Evolutionary conservation across 2,329 filamentous ascomycete species (phyloP).

Genomic region (Colletotrichum orchidophilum): DNA sequence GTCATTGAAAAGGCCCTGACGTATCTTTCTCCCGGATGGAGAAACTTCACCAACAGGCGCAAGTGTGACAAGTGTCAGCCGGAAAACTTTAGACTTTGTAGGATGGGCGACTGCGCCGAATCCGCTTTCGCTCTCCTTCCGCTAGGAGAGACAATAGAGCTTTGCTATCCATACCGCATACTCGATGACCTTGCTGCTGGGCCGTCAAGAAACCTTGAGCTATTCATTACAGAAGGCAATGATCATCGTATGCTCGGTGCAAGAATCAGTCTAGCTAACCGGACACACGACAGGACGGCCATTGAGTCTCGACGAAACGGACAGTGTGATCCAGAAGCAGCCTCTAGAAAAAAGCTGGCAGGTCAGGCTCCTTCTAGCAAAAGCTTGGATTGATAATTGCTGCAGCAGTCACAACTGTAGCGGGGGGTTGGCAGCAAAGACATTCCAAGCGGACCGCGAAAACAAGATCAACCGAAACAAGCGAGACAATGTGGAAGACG

Average conservation of each 20-base stretch:
- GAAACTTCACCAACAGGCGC: background rate
- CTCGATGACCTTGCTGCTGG: background rate
- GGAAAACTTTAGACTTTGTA: background rate
- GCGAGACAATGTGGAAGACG: background rate
- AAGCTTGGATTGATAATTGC: background rate
- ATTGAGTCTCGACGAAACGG: background rate
- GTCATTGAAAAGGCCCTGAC: background rate
- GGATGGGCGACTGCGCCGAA: background rate
- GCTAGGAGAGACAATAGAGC: background rate
- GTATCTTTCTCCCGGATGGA: background rate
- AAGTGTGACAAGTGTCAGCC: background rate
- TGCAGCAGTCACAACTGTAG: background rate
- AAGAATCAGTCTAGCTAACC: background rate
- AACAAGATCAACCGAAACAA: background rate
- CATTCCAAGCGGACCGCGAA: too few species aligned
- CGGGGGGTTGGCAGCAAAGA: background rate
- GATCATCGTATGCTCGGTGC: too few species aligned
- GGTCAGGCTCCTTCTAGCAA: background rate
- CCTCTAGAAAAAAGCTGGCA: background rate
- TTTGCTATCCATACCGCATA: slow-evolving; percentile 5
- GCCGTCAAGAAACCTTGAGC: background rate
- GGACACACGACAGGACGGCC: background rate
- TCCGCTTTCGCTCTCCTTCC: background rate
- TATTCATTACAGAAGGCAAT: background rate
- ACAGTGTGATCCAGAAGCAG: rapidly evolving